Evolutionary conservation across 495 filamentous ascomycete species (phyloP), one percentile per base, ranked within the genome.

Genomic region (Aspergillus cavernicola): DNA sequence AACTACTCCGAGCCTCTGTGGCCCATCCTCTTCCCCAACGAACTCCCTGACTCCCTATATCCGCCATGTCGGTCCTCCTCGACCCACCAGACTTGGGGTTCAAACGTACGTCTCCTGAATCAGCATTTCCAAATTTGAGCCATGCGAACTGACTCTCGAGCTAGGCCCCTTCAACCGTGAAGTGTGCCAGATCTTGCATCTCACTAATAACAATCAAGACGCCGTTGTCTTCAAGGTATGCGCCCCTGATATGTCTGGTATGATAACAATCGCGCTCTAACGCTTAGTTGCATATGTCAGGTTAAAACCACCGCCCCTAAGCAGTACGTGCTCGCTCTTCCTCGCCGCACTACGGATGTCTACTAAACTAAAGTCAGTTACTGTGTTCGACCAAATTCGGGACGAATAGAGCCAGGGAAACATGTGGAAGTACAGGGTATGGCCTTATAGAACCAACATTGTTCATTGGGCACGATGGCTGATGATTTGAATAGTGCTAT

Each of bases 291-390:
- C 53, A 47, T 48, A 28, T 52, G 15, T 26, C 60, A 97, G 92
- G 93, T 98, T 66, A 98, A 98, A 84, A 98, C 93, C 33, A 98
- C 93, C 52, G 95, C 95, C 23, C 93, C 95, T 6, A 97, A 98
- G 72, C 92, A 97, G 92, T 98, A 89, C 64, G 89, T 69, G 46
- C 37, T 26, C 41, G 24, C 24, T 26, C 57, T 24, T 28, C 32
- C 55, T 26, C 44, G 49, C 36, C 15, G 42, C 31, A 19, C 31
- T 19, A 23, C 2, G 29, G 41, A 52, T 43, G 58, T 56, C 63
- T 41, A 61, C 66, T 68, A 55, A 74, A 35, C 19, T 35, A 51
- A 46, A 37, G 28, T n/a, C 58, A 97, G 92, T 74, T 98, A 98
- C 73, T 97, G 93, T 66, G 93, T 98, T 28, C 87, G 95, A 53